phyloP scores from a whole-genome alignment of 108 stramenopile species.

The Schizochytrium sp. region DNA sequence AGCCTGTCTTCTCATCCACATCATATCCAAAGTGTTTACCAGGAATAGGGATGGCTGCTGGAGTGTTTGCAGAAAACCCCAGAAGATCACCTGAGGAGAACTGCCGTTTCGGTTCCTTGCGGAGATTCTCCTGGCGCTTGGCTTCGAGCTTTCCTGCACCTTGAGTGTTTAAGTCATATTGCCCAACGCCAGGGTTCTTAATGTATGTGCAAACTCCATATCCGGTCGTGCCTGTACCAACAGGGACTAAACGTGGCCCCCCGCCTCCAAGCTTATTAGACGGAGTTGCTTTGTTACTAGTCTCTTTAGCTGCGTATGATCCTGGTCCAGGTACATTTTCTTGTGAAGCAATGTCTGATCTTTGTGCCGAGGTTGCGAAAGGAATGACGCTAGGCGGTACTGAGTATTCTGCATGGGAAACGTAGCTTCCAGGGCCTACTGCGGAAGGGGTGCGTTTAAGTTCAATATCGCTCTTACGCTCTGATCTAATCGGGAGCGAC shows the following conservation, averaged over 20 bases:
- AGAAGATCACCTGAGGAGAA: background rate
- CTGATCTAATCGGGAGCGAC: conserved; percentile 34
- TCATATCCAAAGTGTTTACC: conserved; percentile 58
- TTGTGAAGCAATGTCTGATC: background rate
- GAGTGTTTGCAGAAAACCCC: background rate
- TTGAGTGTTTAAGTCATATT: background rate
- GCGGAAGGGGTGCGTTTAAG: conserved; percentile 15
- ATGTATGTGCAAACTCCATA: conserved; percentile 1
- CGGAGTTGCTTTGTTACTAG: background rate
- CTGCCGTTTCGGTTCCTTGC: conserved; percentile 2
- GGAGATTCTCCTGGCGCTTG: conserved; percentile 20
- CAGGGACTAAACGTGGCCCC: conserved; percentile 11
- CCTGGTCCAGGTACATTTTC: conserved; percentile 11
- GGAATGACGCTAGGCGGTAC: conserved; percentile 22
- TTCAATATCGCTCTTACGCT: background rate
- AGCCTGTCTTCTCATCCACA: conserved; percentile 13
- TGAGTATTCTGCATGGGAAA: conserved; percentile 5
- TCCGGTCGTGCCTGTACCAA: background rate
- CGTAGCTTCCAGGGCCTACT: conserved; percentile 50
- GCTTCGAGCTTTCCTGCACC: background rate
- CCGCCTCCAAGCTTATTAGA: conserved; percentile 11
- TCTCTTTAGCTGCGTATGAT: background rate
- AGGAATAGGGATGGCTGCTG: conserved; percentile 4
- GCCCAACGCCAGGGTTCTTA: conserved; percentile 15
- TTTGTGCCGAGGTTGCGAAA: background rate